phyloP scores from a whole-genome alignment of 345 rosid species.

The Heritiera fomes region DNA sequence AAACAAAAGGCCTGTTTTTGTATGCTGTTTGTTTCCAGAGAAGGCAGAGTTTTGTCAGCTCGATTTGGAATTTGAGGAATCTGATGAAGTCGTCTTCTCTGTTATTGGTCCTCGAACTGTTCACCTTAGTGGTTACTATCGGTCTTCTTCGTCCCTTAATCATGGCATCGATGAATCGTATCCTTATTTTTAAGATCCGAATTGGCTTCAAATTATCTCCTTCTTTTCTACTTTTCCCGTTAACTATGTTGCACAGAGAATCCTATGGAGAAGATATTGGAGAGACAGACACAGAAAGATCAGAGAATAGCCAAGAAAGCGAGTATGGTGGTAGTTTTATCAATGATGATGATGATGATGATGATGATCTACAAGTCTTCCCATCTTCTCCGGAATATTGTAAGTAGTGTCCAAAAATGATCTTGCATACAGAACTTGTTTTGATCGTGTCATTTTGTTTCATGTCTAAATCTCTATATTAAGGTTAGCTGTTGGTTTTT shows the following conservation, averaged over 20 bases:
- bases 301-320: conserved; percentile 44
- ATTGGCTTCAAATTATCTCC: neutral
- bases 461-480: neutral
- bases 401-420: neutral
- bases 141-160: neutral
- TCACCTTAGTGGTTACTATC: too few species aligned
- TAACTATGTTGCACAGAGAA: conserved; percentile 13
- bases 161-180: conserved; percentile 55
- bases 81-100: conserved; percentile 67
- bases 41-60: conserved; percentile 54
- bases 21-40: conserved; percentile 61
- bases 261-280: conserved; percentile 21
- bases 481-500: neutral
- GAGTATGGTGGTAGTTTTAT: conserved; percentile 73
- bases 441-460: neutral
- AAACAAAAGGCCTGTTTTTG: conserved; percentile 51
- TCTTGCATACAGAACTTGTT: neutral
- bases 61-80: conserved; percentile 73
- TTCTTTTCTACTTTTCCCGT: neutral
- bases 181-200: conserved; percentile 30
- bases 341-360: too few species aligned
- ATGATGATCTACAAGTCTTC: conserved; percentile 31
- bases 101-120: conserved; percentile 4
- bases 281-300: conserved; percentile 56
- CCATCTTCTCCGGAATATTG: conserved; percentile 29